Evolutionary conservation across 1,284 basidiomycete species (phyloP).

Genomic region (Boletus mariae): DNA sequence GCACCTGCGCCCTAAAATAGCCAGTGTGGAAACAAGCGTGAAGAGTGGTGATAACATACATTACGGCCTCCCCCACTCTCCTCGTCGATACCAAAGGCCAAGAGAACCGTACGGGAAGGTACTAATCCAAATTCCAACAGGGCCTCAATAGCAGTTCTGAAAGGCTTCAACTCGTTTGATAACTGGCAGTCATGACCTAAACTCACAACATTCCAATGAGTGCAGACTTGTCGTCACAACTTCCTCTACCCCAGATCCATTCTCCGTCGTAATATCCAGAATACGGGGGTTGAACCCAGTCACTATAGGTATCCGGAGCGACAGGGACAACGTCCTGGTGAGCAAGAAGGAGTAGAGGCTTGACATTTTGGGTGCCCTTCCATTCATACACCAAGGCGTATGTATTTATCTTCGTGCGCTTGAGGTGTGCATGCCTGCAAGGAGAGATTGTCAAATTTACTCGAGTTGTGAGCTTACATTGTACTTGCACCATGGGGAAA

Average conservation of each 20-base stretch:
- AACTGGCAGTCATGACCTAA: not conserved
- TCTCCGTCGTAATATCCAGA: constrained; percentile 47
- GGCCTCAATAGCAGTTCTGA: constrained; percentile 50
- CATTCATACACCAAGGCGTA: constrained; percentile 63
- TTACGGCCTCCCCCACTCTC: constrained; percentile 50
- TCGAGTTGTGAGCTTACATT: not conserved
- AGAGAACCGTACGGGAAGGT: constrained; percentile 52
- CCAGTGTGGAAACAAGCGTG: constrained; percentile 9
- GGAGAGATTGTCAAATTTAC: not conserved
- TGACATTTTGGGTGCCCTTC: constrained; percentile 54
- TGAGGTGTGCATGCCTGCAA: constrained; percentile 45
- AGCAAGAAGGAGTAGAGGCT: constrained; percentile 57
- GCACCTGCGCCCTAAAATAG: constrained; percentile 43
- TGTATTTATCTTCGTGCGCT: constrained; percentile 53
- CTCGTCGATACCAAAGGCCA: constrained; percentile 70
- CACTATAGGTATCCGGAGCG: constrained; percentile 44
- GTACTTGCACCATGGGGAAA: constrained; percentile 40
- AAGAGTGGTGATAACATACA: constrained; percentile 26
- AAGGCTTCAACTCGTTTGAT: not conserved
- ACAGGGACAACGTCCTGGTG: constrained; percentile 65
- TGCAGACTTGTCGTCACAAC: constrained; percentile 60
- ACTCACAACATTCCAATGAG: constrained; percentile 55
- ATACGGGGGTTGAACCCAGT: constrained; percentile 54
- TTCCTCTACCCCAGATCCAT: constrained; percentile 63
- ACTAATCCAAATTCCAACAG: constrained; percentile 51